Evolutionary conservation across 306 rosid species (phyloP).

Genomic region (Luffa acutangula): DNA sequence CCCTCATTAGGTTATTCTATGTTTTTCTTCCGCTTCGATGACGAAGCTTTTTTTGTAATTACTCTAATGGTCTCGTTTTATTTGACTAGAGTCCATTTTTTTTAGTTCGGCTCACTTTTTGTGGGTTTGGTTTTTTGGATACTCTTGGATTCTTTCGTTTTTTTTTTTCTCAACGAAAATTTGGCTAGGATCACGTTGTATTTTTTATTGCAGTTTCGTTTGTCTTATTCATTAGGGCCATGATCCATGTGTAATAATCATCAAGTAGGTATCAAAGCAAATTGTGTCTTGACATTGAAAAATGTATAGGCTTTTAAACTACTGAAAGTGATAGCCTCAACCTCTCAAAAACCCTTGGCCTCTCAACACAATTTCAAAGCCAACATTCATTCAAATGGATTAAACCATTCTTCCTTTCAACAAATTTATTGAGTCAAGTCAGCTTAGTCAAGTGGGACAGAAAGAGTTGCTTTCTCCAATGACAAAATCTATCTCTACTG

Average conservation of each 20-base stretch:
- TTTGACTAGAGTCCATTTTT: neutral
- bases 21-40: neutral
- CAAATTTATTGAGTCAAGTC: neutral
- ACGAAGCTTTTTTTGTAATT: neutral
- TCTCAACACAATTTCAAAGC: neutral
- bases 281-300: neutral
- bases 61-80: neutral
- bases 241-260: neutral
- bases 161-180: no score
- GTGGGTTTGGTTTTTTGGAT: neutral
- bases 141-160: no score
- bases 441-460: neutral
- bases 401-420: neutral
- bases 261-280: neutral
- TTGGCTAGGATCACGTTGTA: neutral
- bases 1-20: neutral
- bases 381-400: neutral
- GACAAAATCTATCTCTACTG: neutral
- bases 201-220: neutral
- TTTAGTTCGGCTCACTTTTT: neutral
- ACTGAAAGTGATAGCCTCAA: neutral
- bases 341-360: neutral
- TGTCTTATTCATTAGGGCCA: neutral
- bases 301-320: neutral
- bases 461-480: neutral